phyloP scores from a whole-genome alignment of 169 alveolate species.

The Plasmodium fragile region DNA sequence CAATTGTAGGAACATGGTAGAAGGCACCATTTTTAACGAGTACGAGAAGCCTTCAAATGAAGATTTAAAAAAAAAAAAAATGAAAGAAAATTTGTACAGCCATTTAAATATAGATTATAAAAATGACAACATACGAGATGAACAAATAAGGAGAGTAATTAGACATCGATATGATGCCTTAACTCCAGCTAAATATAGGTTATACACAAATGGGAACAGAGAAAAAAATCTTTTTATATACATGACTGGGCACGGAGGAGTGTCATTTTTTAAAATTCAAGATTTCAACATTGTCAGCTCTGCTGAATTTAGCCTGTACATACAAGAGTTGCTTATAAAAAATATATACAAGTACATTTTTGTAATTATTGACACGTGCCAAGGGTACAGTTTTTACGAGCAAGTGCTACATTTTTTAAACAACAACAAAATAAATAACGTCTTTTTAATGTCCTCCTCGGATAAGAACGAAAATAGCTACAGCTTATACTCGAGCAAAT shows the following conservation, averaged over 20 bases:
- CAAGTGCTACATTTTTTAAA: slow-evolving; percentile 50
- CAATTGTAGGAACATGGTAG: slow-evolving; percentile 61
- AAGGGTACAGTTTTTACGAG: slow-evolving; percentile 83
- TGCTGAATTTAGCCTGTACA: slow-evolving; percentile 77
- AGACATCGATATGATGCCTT: slow-evolving; percentile 65
- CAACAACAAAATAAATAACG: slow-evolving; percentile 78
- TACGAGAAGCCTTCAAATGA: slow-evolving; percentile 30
- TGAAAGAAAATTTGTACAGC: slow-evolving; percentile 36
- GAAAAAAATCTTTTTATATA: slow-evolving; percentile 77
- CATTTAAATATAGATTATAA: slow-evolving; percentile 57
- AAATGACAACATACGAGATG: slow-evolving; percentile 62
- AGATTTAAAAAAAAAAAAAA: slow-evolving; percentile 11
- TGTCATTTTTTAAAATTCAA: slow-evolving; percentile 83
- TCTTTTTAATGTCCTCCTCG: slow-evolving; percentile 80
- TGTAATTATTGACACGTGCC: slow-evolving; percentile 84
- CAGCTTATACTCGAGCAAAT: slow-evolving; percentile 81
- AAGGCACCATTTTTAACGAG: slow-evolving; percentile 46
- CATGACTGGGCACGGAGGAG: slow-evolving; percentile 89
- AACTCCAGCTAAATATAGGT: slow-evolving; percentile 50
- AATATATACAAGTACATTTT: slow-evolving; percentile 77
- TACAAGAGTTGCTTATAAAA: slow-evolving; percentile 82
- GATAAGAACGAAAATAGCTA: slow-evolving; percentile 79
- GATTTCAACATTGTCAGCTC: slow-evolving; percentile 83
- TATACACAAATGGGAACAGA: slow-evolving; percentile 56
- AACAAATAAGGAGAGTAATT: slow-evolving; percentile 63